Percentiles rank a stretch among this genome's conserved stretches.
phyloP scores from a whole-genome alignment of 176 grass and related monocot species.

The Eleusine indica region DNA sequence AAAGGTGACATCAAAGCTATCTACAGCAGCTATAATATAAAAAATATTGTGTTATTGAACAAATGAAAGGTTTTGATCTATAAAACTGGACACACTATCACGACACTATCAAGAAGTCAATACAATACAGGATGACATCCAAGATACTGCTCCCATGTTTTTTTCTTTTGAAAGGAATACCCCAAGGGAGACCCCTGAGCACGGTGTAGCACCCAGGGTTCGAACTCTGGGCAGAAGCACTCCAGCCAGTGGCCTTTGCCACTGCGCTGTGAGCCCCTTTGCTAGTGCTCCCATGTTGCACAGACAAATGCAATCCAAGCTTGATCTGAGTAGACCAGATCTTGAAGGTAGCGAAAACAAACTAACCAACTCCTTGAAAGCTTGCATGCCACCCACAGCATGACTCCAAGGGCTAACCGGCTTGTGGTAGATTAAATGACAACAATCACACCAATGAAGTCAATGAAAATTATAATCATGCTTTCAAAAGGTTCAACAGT shows the following conservation, averaged over 20 bases:
- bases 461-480: neutral
- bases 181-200: too few species aligned
- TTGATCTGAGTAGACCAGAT: neutral
- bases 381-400: conserved; percentile 8
- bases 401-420: conserved; percentile 1
- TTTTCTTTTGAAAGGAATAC: neutral
- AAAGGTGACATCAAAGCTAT: neutral
- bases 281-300: neutral
- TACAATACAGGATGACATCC: conserved; percentile 3
- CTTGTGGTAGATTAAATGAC: too few species aligned
- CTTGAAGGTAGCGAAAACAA: neutral
- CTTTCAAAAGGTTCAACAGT: neutral
- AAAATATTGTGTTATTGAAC: neutral
- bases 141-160: neutral
- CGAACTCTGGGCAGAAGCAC: too few species aligned
- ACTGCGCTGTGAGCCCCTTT: too few species aligned
- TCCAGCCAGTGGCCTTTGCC: too few species aligned
- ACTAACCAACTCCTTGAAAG: neutral
- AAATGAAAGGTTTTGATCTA: neutral
- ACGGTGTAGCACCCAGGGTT: too few species aligned
- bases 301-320: neutral
- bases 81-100: conserved; percentile 1
- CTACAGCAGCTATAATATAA: conserved; percentile 1
- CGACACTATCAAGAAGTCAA: neutral
- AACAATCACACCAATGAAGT: neutral